Percentiles rank a stretch among this genome's conserved stretches.
Conservation (phyloP, 257 asterid species). For the Verbena officinalis region DNA sequence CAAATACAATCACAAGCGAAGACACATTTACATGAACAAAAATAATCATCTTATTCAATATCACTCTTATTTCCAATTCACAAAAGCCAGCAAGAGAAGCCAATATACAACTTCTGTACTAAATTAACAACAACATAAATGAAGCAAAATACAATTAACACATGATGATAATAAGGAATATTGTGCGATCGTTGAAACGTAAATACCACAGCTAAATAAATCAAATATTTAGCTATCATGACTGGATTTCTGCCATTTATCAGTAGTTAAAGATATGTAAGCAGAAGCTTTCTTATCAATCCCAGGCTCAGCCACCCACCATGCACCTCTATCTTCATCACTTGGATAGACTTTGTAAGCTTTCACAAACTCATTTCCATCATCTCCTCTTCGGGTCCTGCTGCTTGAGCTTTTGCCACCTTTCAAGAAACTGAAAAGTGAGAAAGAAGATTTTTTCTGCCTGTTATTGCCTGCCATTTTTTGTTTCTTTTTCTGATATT, state of each 20-base stretch:
- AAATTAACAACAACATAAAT: slow-evolving; percentile 6
- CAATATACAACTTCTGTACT: not conserved
- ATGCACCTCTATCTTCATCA: slow-evolving; percentile 61
- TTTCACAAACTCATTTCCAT: slow-evolving; percentile 38
- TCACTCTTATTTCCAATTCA: slow-evolving; percentile 22
- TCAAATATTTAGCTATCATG: slow-evolving; percentile 16
- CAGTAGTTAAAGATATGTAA: slow-evolving; percentile 45
- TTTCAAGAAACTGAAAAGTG: slow-evolving; percentile 44
- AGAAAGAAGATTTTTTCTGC: slow-evolving; percentile 54
- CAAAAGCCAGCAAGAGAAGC: not conserved
- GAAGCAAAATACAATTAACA: slow-evolving; percentile 12
- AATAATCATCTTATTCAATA: too few species aligned
- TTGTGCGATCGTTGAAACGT: too few species aligned
- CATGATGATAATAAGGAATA: not conserved
- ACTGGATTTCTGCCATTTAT: slow-evolving; percentile 38
- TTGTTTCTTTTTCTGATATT: not conserved
- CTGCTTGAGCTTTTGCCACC: slow-evolving; percentile 23
- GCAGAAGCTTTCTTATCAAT: slow-evolving; percentile 57
- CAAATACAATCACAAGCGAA: too few species aligned
- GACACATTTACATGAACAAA: too few species aligned
- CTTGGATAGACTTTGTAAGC: slow-evolving; percentile 54
- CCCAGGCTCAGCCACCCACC: slow-evolving; percentile 68
- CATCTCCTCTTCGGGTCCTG: slow-evolving; percentile 29
- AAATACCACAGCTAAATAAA: not conserved
- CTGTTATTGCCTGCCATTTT: slow-evolving; percentile 62